Evolutionary conservation across 208 protist species (phyloP).

Genomic region (Pavlovales sp.): DNA sequence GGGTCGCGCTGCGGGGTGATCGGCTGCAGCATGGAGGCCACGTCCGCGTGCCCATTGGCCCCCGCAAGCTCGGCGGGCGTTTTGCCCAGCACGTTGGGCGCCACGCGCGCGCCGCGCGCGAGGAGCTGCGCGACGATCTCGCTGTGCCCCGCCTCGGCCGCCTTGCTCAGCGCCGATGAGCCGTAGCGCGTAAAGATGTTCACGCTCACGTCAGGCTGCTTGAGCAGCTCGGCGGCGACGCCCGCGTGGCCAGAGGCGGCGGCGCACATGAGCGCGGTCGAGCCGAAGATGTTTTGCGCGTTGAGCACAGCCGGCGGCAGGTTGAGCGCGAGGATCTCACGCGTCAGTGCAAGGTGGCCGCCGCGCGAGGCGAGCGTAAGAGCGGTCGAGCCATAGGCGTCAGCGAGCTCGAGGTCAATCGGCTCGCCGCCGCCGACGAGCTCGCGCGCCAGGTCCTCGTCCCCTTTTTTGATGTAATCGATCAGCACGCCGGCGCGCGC

Average conservation of each 20-base stretch:
- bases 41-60: too few species aligned
- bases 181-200: slow-evolving; percentile 2
- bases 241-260: background rate
- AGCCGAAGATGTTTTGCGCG: background rate
- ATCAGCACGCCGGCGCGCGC: background rate
- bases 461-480: background rate
- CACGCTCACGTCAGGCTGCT: background rate
- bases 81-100: background rate
- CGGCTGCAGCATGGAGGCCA: too few species aligned
- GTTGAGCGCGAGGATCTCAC: background rate
- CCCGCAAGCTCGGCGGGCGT: background rate
- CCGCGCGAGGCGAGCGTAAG: background rate
- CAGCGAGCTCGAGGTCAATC: background rate
- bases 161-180: slow-evolving; percentile 1
- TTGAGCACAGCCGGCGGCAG: background rate
- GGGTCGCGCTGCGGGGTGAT: too few species aligned
- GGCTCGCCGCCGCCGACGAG: background rate
- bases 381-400: background rate
- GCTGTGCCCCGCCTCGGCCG: background rate
- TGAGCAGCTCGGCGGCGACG: background rate
- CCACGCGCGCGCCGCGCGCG: background rate
- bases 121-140: background rate
- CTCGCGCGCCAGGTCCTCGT: background rate
- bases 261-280: background rate
- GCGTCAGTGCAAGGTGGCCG: background rate